Percentiles rank a stretch among this genome's conserved stretches.
Evolutionary conservation across 129 eudicot genomes (phyloP).

Genomic region (sunflower (Helianthus annuus)): DNA sequence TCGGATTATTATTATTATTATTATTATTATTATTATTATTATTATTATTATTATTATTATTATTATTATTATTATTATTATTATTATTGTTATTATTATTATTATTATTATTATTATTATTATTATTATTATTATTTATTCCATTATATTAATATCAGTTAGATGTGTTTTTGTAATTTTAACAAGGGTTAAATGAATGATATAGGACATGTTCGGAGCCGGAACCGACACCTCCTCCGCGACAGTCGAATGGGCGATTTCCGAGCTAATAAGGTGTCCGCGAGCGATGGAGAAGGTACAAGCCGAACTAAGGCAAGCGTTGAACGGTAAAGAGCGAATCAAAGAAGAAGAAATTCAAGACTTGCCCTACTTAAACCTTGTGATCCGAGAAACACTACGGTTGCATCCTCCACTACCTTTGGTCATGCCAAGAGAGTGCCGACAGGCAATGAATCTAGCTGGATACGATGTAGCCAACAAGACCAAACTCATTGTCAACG

Average conservation of each 20-base stretch:
- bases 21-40: too few relatives aligned
- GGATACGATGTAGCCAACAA: slow-evolving; percentile 35
- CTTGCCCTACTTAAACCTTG: slow-evolving; percentile 32
- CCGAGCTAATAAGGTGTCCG: slow-evolving; percentile 41
- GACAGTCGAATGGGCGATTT: slow-evolving; percentile 39
- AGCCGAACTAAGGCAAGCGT: slow-evolving; percentile 37
- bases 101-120: too few relatives aligned
- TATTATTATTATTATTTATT: too few relatives aligned
- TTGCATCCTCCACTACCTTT: slow-evolving; percentile 35
- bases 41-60: too few relatives aligned
- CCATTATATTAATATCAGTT: too few relatives aligned
- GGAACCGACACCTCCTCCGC: slow-evolving; percentile 43
- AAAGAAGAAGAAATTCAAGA: slow-evolving; percentile 31
- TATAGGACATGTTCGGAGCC: slow-evolving; percentile 40
- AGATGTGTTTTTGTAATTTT: too few relatives aligned
- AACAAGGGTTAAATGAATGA: not conserved
- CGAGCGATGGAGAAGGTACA: slow-evolving; percentile 41
- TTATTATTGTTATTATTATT: too few relatives aligned
- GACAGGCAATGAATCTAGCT: slow-evolving; percentile 16
- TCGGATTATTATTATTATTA: too few relatives aligned
- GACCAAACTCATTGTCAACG: slow-evolving; percentile 36
- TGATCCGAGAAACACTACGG: slow-evolving; percentile 40
- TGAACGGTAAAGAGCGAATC: slow-evolving; percentile 27
- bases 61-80: too few relatives aligned
- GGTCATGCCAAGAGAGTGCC: slow-evolving; percentile 41